These are phyloP conservation scores for Aspergillus steynii DNA, from an alignment of 495 filamentous ascomycete species.

Conservation along the genomic window DNA sequence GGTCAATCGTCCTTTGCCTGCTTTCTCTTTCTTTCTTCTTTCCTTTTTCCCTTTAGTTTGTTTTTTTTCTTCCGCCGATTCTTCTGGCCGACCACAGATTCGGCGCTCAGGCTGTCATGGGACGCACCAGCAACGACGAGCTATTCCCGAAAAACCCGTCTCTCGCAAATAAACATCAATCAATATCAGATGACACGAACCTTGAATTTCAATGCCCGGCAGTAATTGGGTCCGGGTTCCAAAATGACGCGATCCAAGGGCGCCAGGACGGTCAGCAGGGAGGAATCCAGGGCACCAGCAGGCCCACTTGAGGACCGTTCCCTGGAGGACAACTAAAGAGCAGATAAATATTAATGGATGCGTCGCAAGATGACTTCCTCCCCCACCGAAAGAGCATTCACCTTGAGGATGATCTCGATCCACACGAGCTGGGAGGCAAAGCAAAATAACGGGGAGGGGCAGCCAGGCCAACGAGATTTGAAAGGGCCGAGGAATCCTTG, in stretches of 20 bases:
- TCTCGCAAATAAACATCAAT: not conserved
- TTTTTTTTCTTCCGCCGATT: slow-evolving; percentile 1
- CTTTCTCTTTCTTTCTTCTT: slow-evolving; percentile 4
- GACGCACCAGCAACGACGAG: not conserved
- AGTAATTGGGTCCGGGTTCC: slow-evolving; percentile 17
- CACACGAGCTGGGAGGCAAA: not conserved
- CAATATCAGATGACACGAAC: slow-evolving; percentile 8
- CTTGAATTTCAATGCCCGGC: slow-evolving; percentile 23
- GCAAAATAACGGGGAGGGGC: not conserved
- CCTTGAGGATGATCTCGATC: not conserved
- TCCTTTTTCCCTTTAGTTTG: not conserved
- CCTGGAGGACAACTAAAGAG: not conserved
- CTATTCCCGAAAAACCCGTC: not conserved
- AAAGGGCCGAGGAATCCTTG: not conserved
- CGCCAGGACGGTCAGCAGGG: slow-evolving; percentile 7
- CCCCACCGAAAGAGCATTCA: not conserved
- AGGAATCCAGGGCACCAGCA: slow-evolving; percentile 12
- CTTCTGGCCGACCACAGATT: slow-evolving; percentile 2
- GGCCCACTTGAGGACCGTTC: slow-evolving; percentile 17
- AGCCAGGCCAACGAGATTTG: not conserved
- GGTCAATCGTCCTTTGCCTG: not conserved
- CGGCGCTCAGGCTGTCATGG: not conserved
- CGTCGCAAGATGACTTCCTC: not conserved
- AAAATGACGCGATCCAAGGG: slow-evolving; percentile 17
- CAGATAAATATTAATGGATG: not conserved